phyloP scores from a whole-genome alignment of 202 grass and related monocot species.

The Saccharum hybrid region DNA sequence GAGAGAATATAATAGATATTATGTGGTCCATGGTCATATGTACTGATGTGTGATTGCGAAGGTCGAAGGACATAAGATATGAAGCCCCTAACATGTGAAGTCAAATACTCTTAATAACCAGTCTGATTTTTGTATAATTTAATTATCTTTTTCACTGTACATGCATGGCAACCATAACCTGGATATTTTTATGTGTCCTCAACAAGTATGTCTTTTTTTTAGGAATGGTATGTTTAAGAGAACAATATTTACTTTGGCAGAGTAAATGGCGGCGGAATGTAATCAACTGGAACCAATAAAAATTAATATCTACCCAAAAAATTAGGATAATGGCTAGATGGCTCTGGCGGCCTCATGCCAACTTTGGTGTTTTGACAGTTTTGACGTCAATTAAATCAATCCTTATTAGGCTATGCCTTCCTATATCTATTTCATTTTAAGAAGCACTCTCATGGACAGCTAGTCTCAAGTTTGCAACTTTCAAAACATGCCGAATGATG shows the following conservation, averaged over 20 bases:
- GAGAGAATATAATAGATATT: neutral
- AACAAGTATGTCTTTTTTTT: neutral
- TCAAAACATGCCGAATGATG: neutral
- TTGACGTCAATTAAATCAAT: neutral
- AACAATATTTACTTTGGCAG: neutral
- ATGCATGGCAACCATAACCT: too few relatives aligned
- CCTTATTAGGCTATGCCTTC: neutral
- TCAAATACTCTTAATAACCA: too few relatives aligned
- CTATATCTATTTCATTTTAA: neutral
- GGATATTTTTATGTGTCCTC: too few relatives aligned
- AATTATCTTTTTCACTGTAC: too few relatives aligned
- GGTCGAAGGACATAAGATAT: too few relatives aligned
- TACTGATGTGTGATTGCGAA: too few relatives aligned
- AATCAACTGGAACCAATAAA: neutral
- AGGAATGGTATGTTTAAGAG: neutral
- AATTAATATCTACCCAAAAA: slow-evolving; percentile 6
- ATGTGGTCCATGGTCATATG: neutral
- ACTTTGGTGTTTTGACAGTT: neutral
- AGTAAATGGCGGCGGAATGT: too few relatives aligned
- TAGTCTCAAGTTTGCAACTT: neutral
- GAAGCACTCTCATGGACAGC: neutral
- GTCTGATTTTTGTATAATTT: too few relatives aligned
- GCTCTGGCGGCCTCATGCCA: neutral
- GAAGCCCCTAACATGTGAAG: too few relatives aligned
- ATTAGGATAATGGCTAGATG: neutral